Conservation (phyloP, 2,329 filamentous ascomycete species). For the Gremmenia infestans region DNA sequence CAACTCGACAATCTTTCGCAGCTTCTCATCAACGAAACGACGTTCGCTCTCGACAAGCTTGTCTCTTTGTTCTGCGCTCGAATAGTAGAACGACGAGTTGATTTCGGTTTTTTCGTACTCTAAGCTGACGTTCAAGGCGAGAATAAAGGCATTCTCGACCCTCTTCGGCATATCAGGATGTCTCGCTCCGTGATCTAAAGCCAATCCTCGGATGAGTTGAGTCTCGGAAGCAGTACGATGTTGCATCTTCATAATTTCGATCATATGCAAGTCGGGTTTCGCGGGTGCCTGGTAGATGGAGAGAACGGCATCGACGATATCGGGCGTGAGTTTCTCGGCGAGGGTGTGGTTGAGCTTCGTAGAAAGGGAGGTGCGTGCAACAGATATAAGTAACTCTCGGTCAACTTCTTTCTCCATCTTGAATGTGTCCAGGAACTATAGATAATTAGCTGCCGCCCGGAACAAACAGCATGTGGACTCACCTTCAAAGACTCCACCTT, state of each 20-base stretch:
- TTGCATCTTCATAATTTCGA: conserved; percentile 99
- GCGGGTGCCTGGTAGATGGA: conserved; percentile 84
- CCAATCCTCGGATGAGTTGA: conserved; percentile 88
- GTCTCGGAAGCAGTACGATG: conserved; percentile 95
- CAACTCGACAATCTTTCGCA: conserved; percentile 94
- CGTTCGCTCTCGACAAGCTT: conserved; percentile 98
- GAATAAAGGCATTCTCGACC: conserved; percentile 90
- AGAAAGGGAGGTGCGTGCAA: conserved; percentile 88
- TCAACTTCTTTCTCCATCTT: conserved; percentile 86
- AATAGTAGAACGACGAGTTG: conserved; percentile 99
- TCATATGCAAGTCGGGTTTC: conserved; percentile 97
- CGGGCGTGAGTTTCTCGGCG: conserved; percentile 85
- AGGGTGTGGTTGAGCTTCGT: conserved; percentile 91
- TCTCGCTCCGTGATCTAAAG: conserved; percentile 88
- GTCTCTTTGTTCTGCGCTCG: conserved; percentile 90
- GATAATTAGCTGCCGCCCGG: conserved; percentile 10
- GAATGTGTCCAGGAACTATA: conserved; percentile 85
- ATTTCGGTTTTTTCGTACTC: conserved; percentile 99
- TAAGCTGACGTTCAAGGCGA: conserved; percentile 92
- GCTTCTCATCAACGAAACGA: conserved; percentile 89
- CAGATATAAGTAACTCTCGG: conserved; percentile 86
- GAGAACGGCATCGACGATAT: conserved; percentile 93
- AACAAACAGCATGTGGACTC: conserved; percentile 1
- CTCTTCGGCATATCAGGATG: conserved; percentile 98
- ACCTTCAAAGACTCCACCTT: conserved; percentile 90